Percentiles rank a stretch among this genome's conserved stretches.
These are phyloP conservation scores for Quercus dentata DNA, from an alignment of 306 rosid genomes.

Conservation along the genomic window DNA sequence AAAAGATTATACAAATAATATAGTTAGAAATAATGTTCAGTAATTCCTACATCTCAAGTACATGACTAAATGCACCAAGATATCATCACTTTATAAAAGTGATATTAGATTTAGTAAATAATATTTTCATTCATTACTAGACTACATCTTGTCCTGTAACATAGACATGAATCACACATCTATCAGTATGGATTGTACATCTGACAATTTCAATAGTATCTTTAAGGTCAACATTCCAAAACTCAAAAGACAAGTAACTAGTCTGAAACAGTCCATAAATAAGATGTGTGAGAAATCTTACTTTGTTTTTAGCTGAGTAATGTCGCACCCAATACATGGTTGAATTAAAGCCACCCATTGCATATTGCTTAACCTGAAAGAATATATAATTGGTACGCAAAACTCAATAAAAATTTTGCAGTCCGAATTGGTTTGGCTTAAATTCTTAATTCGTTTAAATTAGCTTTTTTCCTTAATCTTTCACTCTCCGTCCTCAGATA, in stretches of 20 bases:
- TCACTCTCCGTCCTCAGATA: background rate
- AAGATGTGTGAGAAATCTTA: constrained; percentile 31
- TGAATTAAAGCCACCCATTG: constrained; percentile 95
- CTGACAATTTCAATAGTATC: constrained; percentile 13
- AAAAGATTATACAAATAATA: background rate
- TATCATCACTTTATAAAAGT: background rate
- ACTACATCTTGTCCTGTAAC: background rate
- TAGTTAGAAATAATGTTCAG: background rate
- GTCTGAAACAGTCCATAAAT: background rate
- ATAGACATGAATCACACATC: constrained; percentile 2
- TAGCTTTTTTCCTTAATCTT: background rate
- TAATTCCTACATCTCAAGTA: constrained; percentile 1
- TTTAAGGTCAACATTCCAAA: constrained; percentile 9
- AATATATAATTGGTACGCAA: constrained; percentile 19
- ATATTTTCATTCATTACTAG: background rate
- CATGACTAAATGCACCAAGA: background rate
- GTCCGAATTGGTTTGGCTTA: background rate
- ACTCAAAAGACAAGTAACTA: background rate
- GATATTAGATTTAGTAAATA: background rate
- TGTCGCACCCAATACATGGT: constrained; percentile 87
- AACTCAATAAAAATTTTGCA: background rate
- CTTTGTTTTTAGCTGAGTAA: constrained; percentile 88
- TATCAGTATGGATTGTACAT: constrained; percentile 9
- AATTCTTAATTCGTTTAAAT: background rate
- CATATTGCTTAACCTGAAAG: constrained; percentile 84